Conservation (phyloP, 192 early-diverging fungal species). For the Coemansia sp. region DNA sequence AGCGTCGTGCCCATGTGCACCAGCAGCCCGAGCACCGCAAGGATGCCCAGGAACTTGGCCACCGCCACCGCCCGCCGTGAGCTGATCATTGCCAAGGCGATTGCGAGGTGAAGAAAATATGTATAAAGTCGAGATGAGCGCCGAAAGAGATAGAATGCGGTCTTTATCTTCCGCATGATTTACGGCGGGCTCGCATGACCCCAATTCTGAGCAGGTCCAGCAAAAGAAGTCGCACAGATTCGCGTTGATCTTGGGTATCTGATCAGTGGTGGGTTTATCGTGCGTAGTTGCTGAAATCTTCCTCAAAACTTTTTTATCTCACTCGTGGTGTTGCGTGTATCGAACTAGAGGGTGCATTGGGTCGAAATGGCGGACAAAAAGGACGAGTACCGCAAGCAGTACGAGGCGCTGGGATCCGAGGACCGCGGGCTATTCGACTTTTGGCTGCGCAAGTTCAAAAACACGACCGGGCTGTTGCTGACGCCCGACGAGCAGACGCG, state of each 20-base stretch:
- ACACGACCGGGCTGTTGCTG: conserved; percentile 61
- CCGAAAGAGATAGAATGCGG: too few relatives aligned
- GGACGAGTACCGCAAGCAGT: conserved; percentile 21
- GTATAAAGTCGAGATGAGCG: too few relatives aligned
- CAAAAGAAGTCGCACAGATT: too few relatives aligned
- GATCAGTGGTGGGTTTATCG: too few relatives aligned
- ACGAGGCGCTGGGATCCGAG: conserved; percentile 38
- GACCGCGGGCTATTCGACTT: conserved; percentile 60
- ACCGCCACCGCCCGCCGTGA: conserved; percentile 25
- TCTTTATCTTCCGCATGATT: too few relatives aligned
- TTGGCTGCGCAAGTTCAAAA: conserved; percentile 58
- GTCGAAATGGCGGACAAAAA: conserved; percentile 13
- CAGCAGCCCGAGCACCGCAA: conserved; percentile 26
- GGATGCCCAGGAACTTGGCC: conserved; percentile 29
- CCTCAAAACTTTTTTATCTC: too few relatives aligned
- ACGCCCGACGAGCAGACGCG: conserved; percentile 48
- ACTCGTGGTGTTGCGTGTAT: too few relatives aligned
- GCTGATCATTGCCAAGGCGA: conserved; percentile 14
- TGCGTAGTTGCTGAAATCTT: too few relatives aligned
- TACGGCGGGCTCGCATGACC: too few relatives aligned
- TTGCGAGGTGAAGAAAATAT: not conserved
- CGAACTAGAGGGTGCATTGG: too few relatives aligned
- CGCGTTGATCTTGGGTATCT: too few relatives aligned
- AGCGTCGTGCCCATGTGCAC: conserved; percentile 30
- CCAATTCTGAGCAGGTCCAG: too few relatives aligned